These are phyloP conservation scores for Kuraishia capsulata DNA, from an alignment of 805 yeast genomes.

Conservation along the genomic window DNA sequence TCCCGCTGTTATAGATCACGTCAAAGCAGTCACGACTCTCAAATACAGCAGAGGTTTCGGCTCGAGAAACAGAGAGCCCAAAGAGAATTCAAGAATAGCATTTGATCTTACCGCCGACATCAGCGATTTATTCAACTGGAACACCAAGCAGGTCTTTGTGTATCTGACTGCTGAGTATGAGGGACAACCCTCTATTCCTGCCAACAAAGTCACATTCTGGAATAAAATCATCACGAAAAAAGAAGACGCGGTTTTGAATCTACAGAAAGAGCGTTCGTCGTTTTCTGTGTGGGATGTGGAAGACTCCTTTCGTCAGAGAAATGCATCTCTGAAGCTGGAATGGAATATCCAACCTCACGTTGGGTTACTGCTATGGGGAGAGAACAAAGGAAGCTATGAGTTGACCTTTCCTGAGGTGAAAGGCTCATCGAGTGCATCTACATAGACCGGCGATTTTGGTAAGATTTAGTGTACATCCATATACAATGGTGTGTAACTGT, in stretches of 20 bases:
- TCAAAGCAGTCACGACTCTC: constrained; percentile 22
- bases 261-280: constrained; percentile 51
- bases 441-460: too few species aligned
- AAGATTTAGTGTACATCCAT: neutral
- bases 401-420: constrained; percentile 12
- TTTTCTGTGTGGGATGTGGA: constrained; percentile 86
- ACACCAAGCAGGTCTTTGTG: constrained; percentile 91
- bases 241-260: constrained; percentile 47
- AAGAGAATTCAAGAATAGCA: constrained; percentile 62
- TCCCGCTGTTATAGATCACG: neutral
- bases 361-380: constrained; percentile 72
- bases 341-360: constrained; percentile 93
- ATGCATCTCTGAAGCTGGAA: constrained; percentile 61
- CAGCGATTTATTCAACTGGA: constrained; percentile 84
- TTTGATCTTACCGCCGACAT: constrained; percentile 76
- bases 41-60: constrained; percentile 61
- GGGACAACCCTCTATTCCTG: constrained; percentile 19
- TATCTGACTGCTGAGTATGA: constrained; percentile 82
- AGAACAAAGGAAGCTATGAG: constrained; percentile 22
- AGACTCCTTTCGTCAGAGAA: constrained; percentile 47
- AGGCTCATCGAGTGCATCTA: too few species aligned
- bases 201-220: constrained; percentile 79
- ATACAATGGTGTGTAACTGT: too few species aligned
- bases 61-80: constrained; percentile 52
- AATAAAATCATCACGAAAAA: constrained; percentile 63